A percentile compares a stretch with the other conserved stretches of the same genome.
Conservation (phyloP, 2,329 filamentous ascomycete genomes). For the Clonostachys rosea region DNA sequence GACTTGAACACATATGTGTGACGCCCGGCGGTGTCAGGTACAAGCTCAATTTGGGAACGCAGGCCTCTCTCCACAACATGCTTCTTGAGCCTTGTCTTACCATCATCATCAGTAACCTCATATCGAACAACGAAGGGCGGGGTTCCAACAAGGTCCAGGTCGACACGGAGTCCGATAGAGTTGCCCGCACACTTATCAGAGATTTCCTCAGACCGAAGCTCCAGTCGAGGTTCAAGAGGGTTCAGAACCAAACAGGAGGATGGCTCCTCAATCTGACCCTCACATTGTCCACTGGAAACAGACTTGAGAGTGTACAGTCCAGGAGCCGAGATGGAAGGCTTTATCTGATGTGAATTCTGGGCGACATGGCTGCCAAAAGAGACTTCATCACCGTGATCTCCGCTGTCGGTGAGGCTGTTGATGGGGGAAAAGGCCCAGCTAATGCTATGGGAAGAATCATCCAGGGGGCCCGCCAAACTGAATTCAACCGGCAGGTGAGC, state of each 20-base stretch:
- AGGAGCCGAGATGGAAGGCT: constrained; percentile 66
- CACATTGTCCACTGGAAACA: constrained; percentile 75
- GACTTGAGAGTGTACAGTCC: constrained; percentile 84
- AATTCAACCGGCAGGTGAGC: constrained; percentile 69
- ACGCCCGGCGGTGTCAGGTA: constrained; percentile 73
- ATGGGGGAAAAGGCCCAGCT: constrained; percentile 80
- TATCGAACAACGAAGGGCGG: constrained; percentile 87
- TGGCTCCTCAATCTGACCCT: constrained; percentile 86
- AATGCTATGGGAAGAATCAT: constrained; percentile 65
- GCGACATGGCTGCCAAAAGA: constrained; percentile 54
- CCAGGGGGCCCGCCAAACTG: constrained; percentile 50
- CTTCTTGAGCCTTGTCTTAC: constrained; percentile 41
- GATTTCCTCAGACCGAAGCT: constrained; percentile 73
- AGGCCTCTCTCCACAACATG: constrained; percentile 61
- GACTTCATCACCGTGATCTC: constrained; percentile 61
- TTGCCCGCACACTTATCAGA: constrained; percentile 94
- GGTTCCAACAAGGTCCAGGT: constrained; percentile 85
- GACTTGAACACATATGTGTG: constrained; percentile 83
- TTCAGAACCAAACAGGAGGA: constrained; percentile 92
- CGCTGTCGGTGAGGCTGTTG: constrained; percentile 61
- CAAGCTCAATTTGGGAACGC: constrained; percentile 79
- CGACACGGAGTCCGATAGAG: constrained; percentile 83
- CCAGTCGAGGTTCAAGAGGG: constrained; percentile 78
- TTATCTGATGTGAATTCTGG: constrained; percentile 52
- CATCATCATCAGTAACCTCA: constrained; percentile 59